Base-by-base conservation (phyloP, 2,329 filamentous ascomycete species). In the Talaromyces sp. region DNA sequence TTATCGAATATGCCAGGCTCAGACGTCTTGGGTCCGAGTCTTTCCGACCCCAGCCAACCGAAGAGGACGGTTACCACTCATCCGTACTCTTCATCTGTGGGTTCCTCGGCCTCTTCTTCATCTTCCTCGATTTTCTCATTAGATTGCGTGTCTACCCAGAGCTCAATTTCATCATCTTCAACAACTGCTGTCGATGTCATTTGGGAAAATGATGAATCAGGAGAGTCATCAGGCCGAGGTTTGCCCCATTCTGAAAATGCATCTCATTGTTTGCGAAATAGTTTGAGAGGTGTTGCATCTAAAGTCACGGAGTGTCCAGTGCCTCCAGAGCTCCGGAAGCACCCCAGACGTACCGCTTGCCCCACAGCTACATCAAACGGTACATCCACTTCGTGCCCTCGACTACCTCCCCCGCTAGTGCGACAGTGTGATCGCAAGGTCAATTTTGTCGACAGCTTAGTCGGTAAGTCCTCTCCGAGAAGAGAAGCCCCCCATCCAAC, bases 401-500 rank as follows among this genome's bases (percentile, higher is more conserved):
- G 86, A 71, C 84, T 86, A 72, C 90, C 91, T 72, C 92, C 94
- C 59, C 81, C 89, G 66, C 86, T 97, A 69, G 85, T 93, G 69
- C 90, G 93, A 73, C 93, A 97, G 82, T 88, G 88, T 74, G 93
- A 97, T 81, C 91, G 93, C 76, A 97, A 97, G 84, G 87, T 92
- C 76, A 93, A 91, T 80, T 97, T 98, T 76, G 94, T 98, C 80
- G 93, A 97, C 80, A 95, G 89, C 79, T 91, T 97, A 78, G 93
- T 97, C 83, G 94, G 94, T 97, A 92, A 92, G 94, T 72, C 59
- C 36, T 53, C 34, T 31, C 45, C 43, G 2, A 10, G 4, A 4
- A 22, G 31, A 25, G n/a, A 56, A 36, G 10, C 13, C 45, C 84
- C 77, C 72, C 75, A 73, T 68, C 72, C 72, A 63, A 61, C 47